Base-by-base conservation (phyloP, 2,329 filamentous ascomycete species). In the Clarireedia hainanense region DNA sequence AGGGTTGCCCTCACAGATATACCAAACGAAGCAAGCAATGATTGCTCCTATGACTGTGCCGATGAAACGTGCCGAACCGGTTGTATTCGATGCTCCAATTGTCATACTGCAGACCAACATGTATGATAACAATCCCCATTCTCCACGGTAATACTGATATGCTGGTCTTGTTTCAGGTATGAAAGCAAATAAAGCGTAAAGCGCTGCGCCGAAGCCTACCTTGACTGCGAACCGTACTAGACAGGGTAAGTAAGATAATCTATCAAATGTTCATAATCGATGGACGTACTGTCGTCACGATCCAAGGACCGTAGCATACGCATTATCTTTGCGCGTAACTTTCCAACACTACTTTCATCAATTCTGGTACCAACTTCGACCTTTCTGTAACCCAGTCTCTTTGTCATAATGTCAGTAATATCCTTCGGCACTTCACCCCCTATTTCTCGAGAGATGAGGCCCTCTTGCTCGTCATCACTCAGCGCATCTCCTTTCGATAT, bases 51-150 rank as follows among this genome's bases (percentile, higher is more conserved):
- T 76, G 36, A 90, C 77, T 1, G 92, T 99, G 56, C 92, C 94
- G 7, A 89, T 76, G 68, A 97, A 92, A 63, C 94, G 85, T 49
- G 91, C 84, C 66, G 85, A 84, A 4, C 91, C 91, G 0, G 92
- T 96, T 1, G 92, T 96, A 70, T 97, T 99, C 24, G 91, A 89
- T 6, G 94, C 91, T 27, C 94, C 94, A 23, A 96, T 92, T 0
- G 92, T 99, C 91, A 96, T 97, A 39, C 89, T 91, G 68, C 91
- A 95, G 24, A 99, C 94, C 67, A 97, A 84, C 92, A 97, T 97
- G 75, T 96, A 97, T 0, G 91, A 96, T 55, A 99, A 72, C 2
- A 99, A 77, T 23, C 94, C 94, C 94, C 94, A 99, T 76, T 99
- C 94, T 30, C 92, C 92, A 69, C 92, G 80, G 90, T 91, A 97